Conservation (phyloP, 2,329 filamentous ascomycete genomes). For the Claviceps sp. region DNA sequence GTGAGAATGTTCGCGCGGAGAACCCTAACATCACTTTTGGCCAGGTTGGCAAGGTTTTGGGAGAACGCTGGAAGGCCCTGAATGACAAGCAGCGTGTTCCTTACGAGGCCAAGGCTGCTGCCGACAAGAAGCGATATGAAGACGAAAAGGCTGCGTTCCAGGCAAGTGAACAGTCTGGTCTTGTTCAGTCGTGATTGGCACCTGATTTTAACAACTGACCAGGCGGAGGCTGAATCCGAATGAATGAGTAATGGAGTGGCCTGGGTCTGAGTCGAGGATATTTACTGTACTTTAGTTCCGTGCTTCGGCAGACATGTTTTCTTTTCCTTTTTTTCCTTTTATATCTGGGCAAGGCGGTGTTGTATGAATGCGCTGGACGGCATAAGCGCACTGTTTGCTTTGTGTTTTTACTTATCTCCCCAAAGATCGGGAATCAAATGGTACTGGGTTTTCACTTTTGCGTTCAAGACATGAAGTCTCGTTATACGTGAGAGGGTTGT, state of each 20-base stretch:
- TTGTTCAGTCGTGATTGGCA: no score
- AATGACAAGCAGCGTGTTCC: constrained; percentile 84
- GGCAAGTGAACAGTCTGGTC: constrained; percentile 38
- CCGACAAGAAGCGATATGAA: constrained; percentile 98
- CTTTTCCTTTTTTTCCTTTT: constrained; percentile 17
- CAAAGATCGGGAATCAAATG: constrained; percentile 17
- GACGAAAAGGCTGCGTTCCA: constrained; percentile 93
- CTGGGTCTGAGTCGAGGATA: constrained; percentile 4
- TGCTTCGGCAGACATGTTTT: constrained; percentile 12
- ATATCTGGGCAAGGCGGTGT: constrained; percentile 23
- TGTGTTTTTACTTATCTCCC: background rate
- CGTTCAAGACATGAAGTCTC: constrained; percentile 8
- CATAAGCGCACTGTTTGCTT: constrained; percentile 15
- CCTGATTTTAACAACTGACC: constrained; percentile 7
- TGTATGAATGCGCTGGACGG: constrained; percentile 27
- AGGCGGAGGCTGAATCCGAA: constrained; percentile 45
- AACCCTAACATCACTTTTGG: constrained; percentile 97
- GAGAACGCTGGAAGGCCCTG: constrained; percentile 97
- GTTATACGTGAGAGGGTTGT: no score
- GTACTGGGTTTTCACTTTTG: constrained; percentile 21
- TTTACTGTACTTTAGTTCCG: constrained; percentile 7
- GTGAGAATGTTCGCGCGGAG: constrained; percentile 94
- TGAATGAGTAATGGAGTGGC: constrained; percentile 11
- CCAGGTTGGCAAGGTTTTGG: constrained; percentile 96
- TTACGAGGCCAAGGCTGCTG: constrained; percentile 91